phyloP scores from a whole-genome alignment of 305 asterid genomes.

The Fraxinus paxiana region DNA sequence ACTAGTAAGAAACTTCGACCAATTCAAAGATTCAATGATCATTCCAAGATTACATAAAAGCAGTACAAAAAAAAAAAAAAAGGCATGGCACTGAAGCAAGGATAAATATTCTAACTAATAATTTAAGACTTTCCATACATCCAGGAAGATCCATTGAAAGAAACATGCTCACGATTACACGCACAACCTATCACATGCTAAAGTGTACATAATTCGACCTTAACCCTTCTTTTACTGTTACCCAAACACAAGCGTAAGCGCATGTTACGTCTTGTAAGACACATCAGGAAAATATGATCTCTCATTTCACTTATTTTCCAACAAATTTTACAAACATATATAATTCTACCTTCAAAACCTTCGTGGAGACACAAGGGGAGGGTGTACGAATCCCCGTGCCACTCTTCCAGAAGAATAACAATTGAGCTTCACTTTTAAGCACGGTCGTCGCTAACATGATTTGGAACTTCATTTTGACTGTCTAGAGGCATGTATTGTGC shows the following conservation, averaged over 20 bases:
- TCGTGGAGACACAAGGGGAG: conserved; percentile 30
- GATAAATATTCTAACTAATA: not conserved
- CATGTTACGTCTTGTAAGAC: conserved; percentile 26
- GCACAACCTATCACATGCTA: conserved; percentile 33
- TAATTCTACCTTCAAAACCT: conserved; percentile 38
- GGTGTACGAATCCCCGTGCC: conserved; percentile 28
- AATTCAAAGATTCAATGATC: not conserved
- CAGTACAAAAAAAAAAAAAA: not conserved
- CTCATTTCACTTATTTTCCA: conserved; percentile 30
- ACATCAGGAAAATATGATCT: conserved; percentile 5
- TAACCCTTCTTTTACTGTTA: conserved; percentile 16
- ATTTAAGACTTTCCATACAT: conserved; percentile 27
- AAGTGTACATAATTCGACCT: conserved; percentile 31
- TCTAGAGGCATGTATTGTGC: conserved; percentile 95
- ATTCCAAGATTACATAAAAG: not conserved
- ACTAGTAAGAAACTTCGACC: not conserved
- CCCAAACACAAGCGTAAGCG: conserved; percentile 25
- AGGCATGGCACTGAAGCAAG: not conserved
- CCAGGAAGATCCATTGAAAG: conserved; percentile 17
- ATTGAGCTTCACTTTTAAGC: conserved; percentile 47
- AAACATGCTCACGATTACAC: conserved; percentile 16
- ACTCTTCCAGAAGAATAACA: conserved; percentile 26
- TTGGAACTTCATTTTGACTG: conserved; percentile 70
- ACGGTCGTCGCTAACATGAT: conserved; percentile 50
- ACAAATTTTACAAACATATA: conserved; percentile 32